These are phyloP conservation scores for Vitis cinerea DNA, from an alignment of 164 flowering plant genomes.

Conservation along the genomic window DNA sequence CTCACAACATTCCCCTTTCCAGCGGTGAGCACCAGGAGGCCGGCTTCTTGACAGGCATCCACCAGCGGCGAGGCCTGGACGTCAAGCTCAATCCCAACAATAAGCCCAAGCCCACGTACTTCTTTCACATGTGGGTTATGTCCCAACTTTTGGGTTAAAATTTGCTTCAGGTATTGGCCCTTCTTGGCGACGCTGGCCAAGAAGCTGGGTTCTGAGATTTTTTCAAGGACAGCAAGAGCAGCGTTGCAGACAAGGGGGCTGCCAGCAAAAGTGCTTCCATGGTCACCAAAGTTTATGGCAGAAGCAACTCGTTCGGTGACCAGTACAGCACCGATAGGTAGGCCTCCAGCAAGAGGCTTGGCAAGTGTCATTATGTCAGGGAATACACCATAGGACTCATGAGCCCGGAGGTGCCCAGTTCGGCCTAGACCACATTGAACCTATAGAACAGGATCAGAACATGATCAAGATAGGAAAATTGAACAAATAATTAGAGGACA, in stretches of 20 bases:
- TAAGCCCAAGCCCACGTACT: conserved; percentile 74
- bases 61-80: conserved; percentile 73
- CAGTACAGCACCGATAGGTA: conserved; percentile 86
- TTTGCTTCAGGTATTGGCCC: conserved; percentile 53
- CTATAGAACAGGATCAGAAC: conserved; percentile 25
- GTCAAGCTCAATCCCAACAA: conserved; percentile 81
- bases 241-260: conserved; percentile 71
- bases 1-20: conserved; percentile 94
- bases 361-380: conserved; percentile 96
- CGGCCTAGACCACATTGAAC: conserved; percentile 94
- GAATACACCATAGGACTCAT: conserved; percentile 65
- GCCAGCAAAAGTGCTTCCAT: conserved; percentile 96
- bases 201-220: conserved; percentile 64
- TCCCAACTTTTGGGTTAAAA: conserved; percentile 51
- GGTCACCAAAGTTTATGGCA: conserved; percentile 66
- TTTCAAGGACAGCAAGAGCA: conserved; percentile 64
- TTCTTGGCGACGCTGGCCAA: conserved; percentile 63
- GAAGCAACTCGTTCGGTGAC: conserved; percentile 71
- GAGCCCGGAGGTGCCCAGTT: conserved; percentile 82
- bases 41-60: conserved; percentile 72
- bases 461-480: background rate
- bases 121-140: conserved; percentile 68
- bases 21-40: conserved; percentile 80
- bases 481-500: too few species aligned
- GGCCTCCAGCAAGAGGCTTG: conserved; percentile 92